Conservation (phyloP, 1,139 yeast species). For the Eremothecium sinecaudum region DNA sequence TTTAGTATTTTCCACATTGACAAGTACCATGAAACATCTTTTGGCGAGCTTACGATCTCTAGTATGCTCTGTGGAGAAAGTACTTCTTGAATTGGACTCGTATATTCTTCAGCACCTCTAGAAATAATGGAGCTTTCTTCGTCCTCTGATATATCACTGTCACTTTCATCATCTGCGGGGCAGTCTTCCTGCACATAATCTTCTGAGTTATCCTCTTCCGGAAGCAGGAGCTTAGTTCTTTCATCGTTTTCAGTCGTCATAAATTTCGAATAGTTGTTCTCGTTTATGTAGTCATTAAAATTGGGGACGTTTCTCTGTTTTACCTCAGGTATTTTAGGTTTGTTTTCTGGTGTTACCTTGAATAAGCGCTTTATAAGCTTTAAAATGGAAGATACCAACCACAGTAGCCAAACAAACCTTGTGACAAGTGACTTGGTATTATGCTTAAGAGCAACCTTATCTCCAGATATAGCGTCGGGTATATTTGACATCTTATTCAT, state of each 20-base stretch:
- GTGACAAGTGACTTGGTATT: slow-evolving; percentile 7
- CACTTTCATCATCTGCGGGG: slow-evolving; percentile 10
- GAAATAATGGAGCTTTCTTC: slow-evolving; percentile 13
- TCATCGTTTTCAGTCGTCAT: slow-evolving; percentile 14
- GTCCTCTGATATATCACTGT: slow-evolving; percentile 20
- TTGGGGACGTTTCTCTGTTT: slow-evolving; percentile 5
- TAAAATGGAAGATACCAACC: background rate
- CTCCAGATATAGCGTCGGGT: slow-evolving; percentile 14
- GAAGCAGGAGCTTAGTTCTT: slow-evolving; percentile 23
- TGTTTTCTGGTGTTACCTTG: slow-evolving; percentile 2
- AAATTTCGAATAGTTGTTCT: slow-evolving; percentile 21
- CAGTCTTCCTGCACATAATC: slow-evolving; percentile 32
- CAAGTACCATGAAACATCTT: slow-evolving; percentile 22
- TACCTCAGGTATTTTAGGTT: background rate
- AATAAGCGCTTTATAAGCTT: slow-evolving; percentile 5
- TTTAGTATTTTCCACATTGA: slow-evolving; percentile 27
- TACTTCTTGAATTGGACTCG: slow-evolving; percentile 15
- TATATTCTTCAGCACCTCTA: slow-evolving; percentile 1
- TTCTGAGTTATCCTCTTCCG: slow-evolving; percentile 41
- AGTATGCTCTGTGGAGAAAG: slow-evolving; percentile 16
- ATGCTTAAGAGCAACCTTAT: slow-evolving; percentile 10
- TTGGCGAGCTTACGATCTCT: slow-evolving; percentile 13
- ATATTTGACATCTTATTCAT: slow-evolving; percentile 17
- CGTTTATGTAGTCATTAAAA: slow-evolving; percentile 22
- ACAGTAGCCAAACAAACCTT: slow-evolving; percentile 4